Percentiles rank a stretch among this genome's conserved stretches.
phyloP scores from a whole-genome alignment of 805 yeast species.

The Candida methanosorbosa region DNA sequence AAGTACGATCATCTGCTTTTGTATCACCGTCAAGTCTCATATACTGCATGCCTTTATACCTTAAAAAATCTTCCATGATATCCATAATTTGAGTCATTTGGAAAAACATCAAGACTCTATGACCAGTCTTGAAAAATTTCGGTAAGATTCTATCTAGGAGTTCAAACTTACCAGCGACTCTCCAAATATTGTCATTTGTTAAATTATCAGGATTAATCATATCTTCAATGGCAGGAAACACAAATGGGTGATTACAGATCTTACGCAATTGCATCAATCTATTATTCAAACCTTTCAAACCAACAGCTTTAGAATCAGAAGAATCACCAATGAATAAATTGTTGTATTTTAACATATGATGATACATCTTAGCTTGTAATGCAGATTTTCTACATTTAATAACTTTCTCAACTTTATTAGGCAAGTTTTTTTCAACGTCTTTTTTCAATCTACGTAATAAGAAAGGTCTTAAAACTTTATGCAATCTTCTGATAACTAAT shows the following conservation, averaged over 20 bases:
- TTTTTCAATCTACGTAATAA: constrained; percentile 74
- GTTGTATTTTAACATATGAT: constrained; percentile 70
- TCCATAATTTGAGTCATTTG: constrained; percentile 91
- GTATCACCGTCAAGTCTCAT: constrained; percentile 78
- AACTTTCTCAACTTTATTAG: constrained; percentile 77
- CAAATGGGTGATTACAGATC: constrained; percentile 83
- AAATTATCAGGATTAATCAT: constrained; percentile 53
- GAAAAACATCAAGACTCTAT: constrained; percentile 72
- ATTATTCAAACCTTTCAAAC: constrained; percentile 71
- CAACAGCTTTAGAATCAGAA: constrained; percentile 35
- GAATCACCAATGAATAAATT: constrained; percentile 56
- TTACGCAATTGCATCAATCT: constrained; percentile 81
- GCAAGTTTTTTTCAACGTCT: constrained; percentile 81
- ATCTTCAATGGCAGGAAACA: constrained; percentile 73
- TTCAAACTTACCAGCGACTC: constrained; percentile 77
- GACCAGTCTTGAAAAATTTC: constrained; percentile 66
- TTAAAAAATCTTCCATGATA: constrained; percentile 76
- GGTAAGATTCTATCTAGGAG: constrained; percentile 67
- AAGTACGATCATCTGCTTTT: constrained; percentile 77
- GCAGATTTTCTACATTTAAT: constrained; percentile 73
- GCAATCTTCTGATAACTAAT: constrained; percentile 75
- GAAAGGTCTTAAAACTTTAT: constrained; percentile 80
- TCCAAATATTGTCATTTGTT: constrained; percentile 63
- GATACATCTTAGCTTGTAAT: constrained; percentile 59
- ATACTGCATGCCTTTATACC: constrained; percentile 59